Evolutionary conservation across 257 asterid genomes (phyloP).

Genomic region (Solanum lignicaule): DNA sequence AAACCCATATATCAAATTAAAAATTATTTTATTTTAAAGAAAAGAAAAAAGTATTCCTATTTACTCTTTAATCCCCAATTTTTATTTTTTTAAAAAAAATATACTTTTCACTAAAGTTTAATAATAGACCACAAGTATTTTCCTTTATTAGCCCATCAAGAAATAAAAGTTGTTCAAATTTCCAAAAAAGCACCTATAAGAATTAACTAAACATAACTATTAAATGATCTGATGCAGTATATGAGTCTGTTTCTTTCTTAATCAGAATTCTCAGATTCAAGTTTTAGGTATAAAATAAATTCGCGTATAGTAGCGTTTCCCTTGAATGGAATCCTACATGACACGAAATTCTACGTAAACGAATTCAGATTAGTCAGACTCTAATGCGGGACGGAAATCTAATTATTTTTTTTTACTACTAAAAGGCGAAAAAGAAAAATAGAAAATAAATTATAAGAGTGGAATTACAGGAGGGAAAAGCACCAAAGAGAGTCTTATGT

Average conservation of each 20-base stretch:
- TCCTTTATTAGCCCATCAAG: background rate
- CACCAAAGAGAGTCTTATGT: background rate
- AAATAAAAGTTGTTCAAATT: background rate
- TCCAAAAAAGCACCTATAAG: background rate
- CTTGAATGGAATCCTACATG: rapidly evolving
- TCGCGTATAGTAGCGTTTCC: too few relatives aligned
- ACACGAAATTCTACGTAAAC: rapidly evolving
- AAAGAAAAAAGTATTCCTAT: background rate
- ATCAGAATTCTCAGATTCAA: too few relatives aligned
- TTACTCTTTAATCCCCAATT: background rate
- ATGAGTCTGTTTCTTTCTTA: too few relatives aligned
- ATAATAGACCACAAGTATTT: background rate
- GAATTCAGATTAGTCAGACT: too few relatives aligned
- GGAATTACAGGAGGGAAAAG: slow-evolving; percentile 5
- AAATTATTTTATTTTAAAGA: background rate
- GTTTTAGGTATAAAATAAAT: rapidly evolving
- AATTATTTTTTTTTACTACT: too few relatives aligned
- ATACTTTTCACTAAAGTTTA: background rate
- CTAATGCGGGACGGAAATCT: too few relatives aligned
- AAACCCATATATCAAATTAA: background rate
- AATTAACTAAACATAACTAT: background rate
- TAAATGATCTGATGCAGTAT: too few relatives aligned
- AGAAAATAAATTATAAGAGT: background rate
- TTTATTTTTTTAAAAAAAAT: background rate
- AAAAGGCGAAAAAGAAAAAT: background rate